These are phyloP conservation scores for Aureobasidium subglaciale DNA, from an alignment of 2,329 filamentous ascomycete species.

Conservation along the genomic window DNA sequence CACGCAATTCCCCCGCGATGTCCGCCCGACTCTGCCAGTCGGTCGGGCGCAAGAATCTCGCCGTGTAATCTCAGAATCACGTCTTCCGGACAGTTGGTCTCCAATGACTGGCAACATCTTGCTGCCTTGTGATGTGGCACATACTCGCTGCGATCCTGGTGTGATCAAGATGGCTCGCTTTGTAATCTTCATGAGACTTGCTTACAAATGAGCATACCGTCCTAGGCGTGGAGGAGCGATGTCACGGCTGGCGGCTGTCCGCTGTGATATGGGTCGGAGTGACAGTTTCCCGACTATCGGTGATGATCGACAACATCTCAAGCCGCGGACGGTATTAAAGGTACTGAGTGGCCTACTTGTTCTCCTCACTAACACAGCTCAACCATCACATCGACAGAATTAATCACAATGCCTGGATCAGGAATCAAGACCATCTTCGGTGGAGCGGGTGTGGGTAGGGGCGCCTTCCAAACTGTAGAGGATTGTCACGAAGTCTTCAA, in stretches of 20 bases:
- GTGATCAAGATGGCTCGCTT: background rate
- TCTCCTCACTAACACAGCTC: background rate
- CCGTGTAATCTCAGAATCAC: background rate
- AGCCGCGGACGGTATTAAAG: background rate
- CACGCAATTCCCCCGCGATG: background rate
- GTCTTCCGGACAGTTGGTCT: background rate
- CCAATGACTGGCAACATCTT: background rate
- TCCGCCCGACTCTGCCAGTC: background rate
- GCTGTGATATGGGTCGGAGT: background rate
- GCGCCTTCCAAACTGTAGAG: slow-evolving; percentile 20
- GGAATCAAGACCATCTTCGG: slow-evolving; percentile 34
- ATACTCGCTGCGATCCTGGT: too few species aligned
- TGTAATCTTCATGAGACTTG: background rate
- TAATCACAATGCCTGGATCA: slow-evolving; percentile 16
- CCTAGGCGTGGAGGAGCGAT: background rate
- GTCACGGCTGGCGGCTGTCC: background rate
- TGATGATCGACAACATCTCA: background rate
- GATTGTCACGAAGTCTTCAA: slow-evolving; percentile 25
- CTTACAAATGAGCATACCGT: background rate
- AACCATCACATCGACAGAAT: background rate
- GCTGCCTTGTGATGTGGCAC: too few species aligned
- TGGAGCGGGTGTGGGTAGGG: slow-evolving; percentile 22
- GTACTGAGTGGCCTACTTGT: background rate
- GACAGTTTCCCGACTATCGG: background rate
- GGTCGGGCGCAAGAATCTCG: background rate